Evolutionary conservation across 1,284 basidiomycete genomes (phyloP), one percentile per base, ranked within the genome.

Genomic region (Moniliella sp.): DNA sequence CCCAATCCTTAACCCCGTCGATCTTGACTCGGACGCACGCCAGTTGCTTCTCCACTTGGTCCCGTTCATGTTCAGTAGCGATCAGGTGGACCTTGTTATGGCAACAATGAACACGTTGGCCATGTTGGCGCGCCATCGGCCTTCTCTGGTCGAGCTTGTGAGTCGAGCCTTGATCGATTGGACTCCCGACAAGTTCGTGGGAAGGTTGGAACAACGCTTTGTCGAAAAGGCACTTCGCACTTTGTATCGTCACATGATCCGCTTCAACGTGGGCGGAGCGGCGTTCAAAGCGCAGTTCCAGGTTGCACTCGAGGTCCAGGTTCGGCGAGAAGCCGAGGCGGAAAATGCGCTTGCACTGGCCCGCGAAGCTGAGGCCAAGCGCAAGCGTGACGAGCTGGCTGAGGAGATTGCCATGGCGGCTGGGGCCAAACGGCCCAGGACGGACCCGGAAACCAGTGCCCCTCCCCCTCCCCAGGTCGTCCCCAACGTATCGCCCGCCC

Each of bases 161-260:
- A 37, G 94, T 2, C 72, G 73, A 7, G 73, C 82, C 0, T 65
- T 97, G 34, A 69, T 73, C 12, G 70, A 72, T 31, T 99, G 91
- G 88, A 76, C 76, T 0, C 91, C 88, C 0, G 66, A 67, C 5
- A 68, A 74, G 4, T 67, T 97, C 18, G 63, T 65, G 10, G 70
- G 68, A 15, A 61, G 70, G 28, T 63, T 45, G 3, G 42, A 40
- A 72, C 45, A 43, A 2, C 48, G 50, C 32, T 23, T 52, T 40
- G 76, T 83, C n/a, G 91, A 97, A 62, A 97, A 93, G 64, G 70
- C 76, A 7, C 63, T 93, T 25, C 69, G 78, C n/a, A n/a, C n/a
- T n/a, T n/a, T n/a, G n/a, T n/a, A n/a, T n/a, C n/a, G n/a, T n/a
- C n/a, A n/a, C n/a, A n/a, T n/a, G n/a, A n/a, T n/a, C n/a, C n/a